A percentile compares a stretch with the other conserved stretches of the same genome.
These are phyloP conservation scores for Dovyalis caffra DNA, from an alignment of 345 rosid genomes.

Conservation along the genomic window DNA sequence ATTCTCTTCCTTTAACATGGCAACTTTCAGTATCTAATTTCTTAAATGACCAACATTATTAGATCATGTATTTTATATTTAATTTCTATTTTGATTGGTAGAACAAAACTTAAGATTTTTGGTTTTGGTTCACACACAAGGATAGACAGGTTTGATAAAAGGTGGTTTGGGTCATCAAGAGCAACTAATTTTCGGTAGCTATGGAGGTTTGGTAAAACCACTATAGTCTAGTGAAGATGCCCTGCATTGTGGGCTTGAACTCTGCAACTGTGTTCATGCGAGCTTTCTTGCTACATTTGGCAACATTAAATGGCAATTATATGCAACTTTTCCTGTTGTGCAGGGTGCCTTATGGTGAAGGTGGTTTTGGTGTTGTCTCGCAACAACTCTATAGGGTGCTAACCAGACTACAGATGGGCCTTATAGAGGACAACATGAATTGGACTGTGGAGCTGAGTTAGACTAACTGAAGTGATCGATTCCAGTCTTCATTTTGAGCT, in stretches of 20 bases:
- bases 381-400: slow-evolving; percentile 62
- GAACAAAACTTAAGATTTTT: too few species aligned
- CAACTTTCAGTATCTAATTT: too few species aligned
- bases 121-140: too few species aligned
- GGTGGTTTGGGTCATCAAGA: not conserved
- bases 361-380: slow-evolving; percentile 65
- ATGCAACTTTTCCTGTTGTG: not conserved
- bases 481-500: too few species aligned
- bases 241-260: too few species aligned
- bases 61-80: too few species aligned
- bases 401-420: slow-evolving; percentile 91
- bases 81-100: too few species aligned
- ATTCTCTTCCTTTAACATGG: too few species aligned
- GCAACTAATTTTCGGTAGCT: too few species aligned
- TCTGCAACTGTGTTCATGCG: too few species aligned
- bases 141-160: not conserved
- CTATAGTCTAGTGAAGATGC: too few species aligned
- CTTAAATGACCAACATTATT: too few species aligned
- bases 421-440: slow-evolving; percentile 70
- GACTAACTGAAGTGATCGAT: not conserved
- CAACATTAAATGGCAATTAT: not conserved
- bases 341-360: slow-evolving; percentile 68
- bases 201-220: not conserved
- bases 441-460: slow-evolving; percentile 74
- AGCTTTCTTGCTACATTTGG: not conserved